A percentile compares a stretch with the other conserved stretches of the same genome.
Conservation (phyloP, 768 basidiomycete species). For the Artomyces pyxidatus region DNA sequence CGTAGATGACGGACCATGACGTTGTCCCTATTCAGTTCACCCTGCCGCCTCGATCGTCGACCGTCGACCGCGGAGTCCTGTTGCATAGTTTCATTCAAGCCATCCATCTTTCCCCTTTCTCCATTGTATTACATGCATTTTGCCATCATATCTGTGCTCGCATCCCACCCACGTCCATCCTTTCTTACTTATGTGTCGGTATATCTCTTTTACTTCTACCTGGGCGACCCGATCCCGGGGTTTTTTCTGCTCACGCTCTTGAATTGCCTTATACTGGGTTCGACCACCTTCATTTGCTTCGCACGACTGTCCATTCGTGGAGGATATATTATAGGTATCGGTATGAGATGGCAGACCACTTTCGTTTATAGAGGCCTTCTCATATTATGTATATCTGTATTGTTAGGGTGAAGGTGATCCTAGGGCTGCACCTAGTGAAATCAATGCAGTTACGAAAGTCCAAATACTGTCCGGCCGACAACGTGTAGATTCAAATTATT, state of each 20-base stretch:
- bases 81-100: constrained; percentile 8
- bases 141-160: constrained; percentile 3
- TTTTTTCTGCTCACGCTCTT: no score
- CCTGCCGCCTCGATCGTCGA: constrained; percentile 10
- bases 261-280: no score
- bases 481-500: no score
- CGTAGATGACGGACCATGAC: constrained; percentile 30
- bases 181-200: neutral
- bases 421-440: no score
- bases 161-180: neutral
- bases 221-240: no score
- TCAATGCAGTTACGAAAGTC: no score
- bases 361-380: neutral
- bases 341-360: no score
- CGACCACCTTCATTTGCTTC: no score
- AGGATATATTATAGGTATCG: no score
- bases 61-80: constrained; percentile 6
- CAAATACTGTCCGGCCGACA: no score
- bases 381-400: neutral
- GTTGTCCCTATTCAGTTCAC: constrained; percentile 17
- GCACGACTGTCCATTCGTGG: neutral
- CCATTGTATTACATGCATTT: constrained; percentile 18
- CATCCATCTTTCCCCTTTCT: constrained; percentile 4
- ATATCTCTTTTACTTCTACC: neutral
- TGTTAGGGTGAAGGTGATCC: neutral